Base-by-base conservation (phyloP, 1,284 basidiomycete genomes). In the Apiotrichum veenhuisii region DNA sequence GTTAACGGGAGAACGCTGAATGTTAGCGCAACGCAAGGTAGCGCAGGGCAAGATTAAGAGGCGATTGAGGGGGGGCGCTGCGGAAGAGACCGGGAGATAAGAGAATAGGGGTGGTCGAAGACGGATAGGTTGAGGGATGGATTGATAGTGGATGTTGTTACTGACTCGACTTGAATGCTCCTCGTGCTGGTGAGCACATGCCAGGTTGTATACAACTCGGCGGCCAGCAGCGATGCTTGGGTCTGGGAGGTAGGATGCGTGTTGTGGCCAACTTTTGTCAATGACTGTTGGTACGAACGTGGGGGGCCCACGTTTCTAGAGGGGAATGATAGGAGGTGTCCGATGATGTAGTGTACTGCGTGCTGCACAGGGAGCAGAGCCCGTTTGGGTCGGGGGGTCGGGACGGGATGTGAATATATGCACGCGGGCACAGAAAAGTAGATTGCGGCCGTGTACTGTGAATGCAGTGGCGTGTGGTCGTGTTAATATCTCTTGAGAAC, bases 261-360 rank as follows among this genome's bases (percentile, higher is more conserved):
- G n/a, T n/a, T n/a, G n/a, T n/a, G n/a, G n/a, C n/a, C n/a, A n/a
- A n/a, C n/a, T n/a, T n/a, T n/a, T n/a, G n/a, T n/a, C n/a, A n/a
- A 27, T 18, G 25, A 44, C 3, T 23, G 52, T 25, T 43, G 38
- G 42, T 23, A 57, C 55, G 58, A 59, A 59, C 58, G 58, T 59
- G 58, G 58, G 54, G 54, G 37, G 48, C 58, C 53, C 58, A 59
- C 58, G 58, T 59, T 59, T 59, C 42, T 43, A 23, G 30, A 2
- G 5, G 26, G 2, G 14, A 8, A n/a, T 30, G 34, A 44, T 30
- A 37, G 33, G 27, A 33, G 34, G 20, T n/a, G 8, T 33, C 15
- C 41, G 50, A 43, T 50, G 46, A 34, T 27, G 48, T 27, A 3
- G 38, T 30, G n/a, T n/a, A n/a, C n/a, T n/a, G n/a, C n/a, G n/a